phyloP scores from a whole-genome alignment of 345 rosid genomes.

The Citrus sp. region DNA sequence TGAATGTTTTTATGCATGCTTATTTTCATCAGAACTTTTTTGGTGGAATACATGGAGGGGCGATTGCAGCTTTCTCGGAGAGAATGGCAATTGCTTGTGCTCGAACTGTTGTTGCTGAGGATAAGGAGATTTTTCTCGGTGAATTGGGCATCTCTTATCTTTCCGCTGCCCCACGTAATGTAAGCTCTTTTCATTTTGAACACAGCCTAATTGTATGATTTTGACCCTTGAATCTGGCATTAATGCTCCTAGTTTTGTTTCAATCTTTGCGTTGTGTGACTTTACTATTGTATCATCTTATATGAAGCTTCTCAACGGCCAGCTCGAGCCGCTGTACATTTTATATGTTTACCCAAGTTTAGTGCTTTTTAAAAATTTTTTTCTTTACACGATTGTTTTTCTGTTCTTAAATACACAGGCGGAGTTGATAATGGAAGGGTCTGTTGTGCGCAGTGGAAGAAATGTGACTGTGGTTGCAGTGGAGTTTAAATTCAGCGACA shows the following conservation, averaged over 20 bases:
- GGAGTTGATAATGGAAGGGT: conserved; percentile 52
- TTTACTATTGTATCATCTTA: neutral
- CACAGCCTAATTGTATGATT: too few relatives aligned
- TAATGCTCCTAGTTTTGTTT: too few relatives aligned
- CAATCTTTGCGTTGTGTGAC: neutral
- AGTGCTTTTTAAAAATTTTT: too few relatives aligned
- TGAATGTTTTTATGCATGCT: too few relatives aligned
- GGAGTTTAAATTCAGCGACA: conserved; percentile 51
- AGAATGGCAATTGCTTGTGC: conserved; percentile 64
- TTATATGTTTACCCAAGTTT: neutral
- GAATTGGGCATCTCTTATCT: conserved; percentile 70
- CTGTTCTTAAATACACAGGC: conserved; percentile 28
- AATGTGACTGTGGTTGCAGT: conserved; percentile 55
- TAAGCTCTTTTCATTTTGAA: neutral
- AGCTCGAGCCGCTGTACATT: neutral
- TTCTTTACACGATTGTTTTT: neutral
- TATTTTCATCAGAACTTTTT: conserved; percentile 37
- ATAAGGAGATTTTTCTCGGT: conserved; percentile 58
- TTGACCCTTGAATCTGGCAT: too few relatives aligned
- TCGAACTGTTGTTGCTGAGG: conserved; percentile 53
- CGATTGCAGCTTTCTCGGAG: conserved; percentile 64
- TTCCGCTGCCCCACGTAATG: conserved; percentile 43
- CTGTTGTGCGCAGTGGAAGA: conserved; percentile 69
- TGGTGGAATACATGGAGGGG: conserved; percentile 66
- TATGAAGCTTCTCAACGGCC: neutral